These are phyloP conservation scores for Ustilago bromivora DNA, from an alignment of 1,284 basidiomycete species.

Conservation along the genomic window DNA sequence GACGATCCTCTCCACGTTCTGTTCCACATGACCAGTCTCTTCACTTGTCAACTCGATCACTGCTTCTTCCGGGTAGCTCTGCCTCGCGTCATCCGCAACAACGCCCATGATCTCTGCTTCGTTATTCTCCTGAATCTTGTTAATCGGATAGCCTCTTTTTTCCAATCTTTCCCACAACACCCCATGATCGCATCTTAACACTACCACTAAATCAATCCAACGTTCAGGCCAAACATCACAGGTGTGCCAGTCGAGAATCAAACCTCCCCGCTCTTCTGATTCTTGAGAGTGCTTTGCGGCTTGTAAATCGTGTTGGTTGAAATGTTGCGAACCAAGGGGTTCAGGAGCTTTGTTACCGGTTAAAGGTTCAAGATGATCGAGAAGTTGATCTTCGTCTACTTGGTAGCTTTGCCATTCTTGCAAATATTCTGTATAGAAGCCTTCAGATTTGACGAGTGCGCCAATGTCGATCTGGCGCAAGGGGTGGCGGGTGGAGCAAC, in stretches of 20 bases:
- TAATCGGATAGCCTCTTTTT: conserved; percentile 84
- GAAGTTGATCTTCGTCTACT: conserved; percentile 84
- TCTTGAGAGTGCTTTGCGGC: conserved; percentile 39
- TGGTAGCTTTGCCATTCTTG: conserved; percentile 94
- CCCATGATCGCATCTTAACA: conserved; percentile 88
- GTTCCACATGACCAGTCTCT: conserved; percentile 82
- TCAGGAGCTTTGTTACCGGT: conserved; percentile 62
- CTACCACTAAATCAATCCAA: conserved; percentile 97
- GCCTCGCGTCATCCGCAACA: conserved; percentile 86
- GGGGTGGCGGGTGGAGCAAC: conserved; percentile 23
- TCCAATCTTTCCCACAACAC: conserved; percentile 93
- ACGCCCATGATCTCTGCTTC: conserved; percentile 98
- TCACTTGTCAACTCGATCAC: conserved; percentile 88
- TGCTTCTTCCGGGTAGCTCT: conserved; percentile 85
- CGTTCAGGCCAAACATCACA: conserved; percentile 94
- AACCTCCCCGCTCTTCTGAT: conserved; percentile 72
- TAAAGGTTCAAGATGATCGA: conserved; percentile 63
- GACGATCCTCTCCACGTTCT: conserved; percentile 85
- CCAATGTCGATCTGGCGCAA: conserved; percentile 85
- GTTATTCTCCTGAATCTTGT: conserved; percentile 98
- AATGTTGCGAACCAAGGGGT: conserved; percentile 47
- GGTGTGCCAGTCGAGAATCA: conserved; percentile 97
- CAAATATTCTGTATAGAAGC: conserved; percentile 86
- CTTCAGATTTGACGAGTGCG: conserved; percentile 85
- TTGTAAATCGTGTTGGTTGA: conserved; percentile 13